phyloP scores from a whole-genome alignment of 2,329 filamentous ascomycete species.

The Claviceps sp. region DNA sequence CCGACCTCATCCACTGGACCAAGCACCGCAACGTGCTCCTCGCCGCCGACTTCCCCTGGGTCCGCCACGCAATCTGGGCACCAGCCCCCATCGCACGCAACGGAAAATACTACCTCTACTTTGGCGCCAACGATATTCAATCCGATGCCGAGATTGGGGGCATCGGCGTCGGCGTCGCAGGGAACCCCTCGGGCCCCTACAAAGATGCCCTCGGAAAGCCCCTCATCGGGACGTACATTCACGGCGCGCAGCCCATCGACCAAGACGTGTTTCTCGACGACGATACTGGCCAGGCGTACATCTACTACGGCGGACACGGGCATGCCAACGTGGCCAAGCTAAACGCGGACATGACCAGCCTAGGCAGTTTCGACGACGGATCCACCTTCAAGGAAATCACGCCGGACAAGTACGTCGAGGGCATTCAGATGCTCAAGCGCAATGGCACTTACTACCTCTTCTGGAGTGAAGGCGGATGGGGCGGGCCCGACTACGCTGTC shows the following conservation, averaged over 20 bases:
- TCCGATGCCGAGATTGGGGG: conserved; percentile 22
- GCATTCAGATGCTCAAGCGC: conserved; percentile 30
- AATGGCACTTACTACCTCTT: conserved; percentile 31
- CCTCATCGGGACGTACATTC: conserved; percentile 24
- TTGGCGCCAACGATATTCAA: conserved; percentile 34
- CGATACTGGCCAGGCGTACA: conserved; percentile 25
- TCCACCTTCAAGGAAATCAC: conserved; percentile 29
- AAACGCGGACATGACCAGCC: conserved; percentile 27
- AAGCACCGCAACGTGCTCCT: conserved; percentile 30
- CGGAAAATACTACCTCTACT: conserved; percentile 36
- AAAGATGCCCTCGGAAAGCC: conserved; percentile 20
- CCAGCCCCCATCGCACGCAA: conserved; percentile 29
- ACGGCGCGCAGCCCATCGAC: conserved; percentile 32
- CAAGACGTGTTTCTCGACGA: conserved; percentile 28
- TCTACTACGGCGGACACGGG: conserved; percentile 26
- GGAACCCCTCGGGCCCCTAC: conserved; percentile 22
- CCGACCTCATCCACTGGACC: conserved; percentile 34
- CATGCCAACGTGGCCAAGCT: conserved; percentile 28
- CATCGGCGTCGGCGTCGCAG: conserved; percentile 22
- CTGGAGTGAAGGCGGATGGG: conserved; percentile 34
- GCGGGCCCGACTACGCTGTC: conserved; percentile 31
- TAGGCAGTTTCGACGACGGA: conserved; percentile 27
- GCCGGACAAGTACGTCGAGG: conserved; percentile 23
- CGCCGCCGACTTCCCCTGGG: conserved; percentile 23
- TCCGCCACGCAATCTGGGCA: conserved; percentile 32